Evolutionary conservation across 2,329 filamentous ascomycete genomes (phyloP).

Genomic region (Dothidotthia symphoricarpi): DNA sequence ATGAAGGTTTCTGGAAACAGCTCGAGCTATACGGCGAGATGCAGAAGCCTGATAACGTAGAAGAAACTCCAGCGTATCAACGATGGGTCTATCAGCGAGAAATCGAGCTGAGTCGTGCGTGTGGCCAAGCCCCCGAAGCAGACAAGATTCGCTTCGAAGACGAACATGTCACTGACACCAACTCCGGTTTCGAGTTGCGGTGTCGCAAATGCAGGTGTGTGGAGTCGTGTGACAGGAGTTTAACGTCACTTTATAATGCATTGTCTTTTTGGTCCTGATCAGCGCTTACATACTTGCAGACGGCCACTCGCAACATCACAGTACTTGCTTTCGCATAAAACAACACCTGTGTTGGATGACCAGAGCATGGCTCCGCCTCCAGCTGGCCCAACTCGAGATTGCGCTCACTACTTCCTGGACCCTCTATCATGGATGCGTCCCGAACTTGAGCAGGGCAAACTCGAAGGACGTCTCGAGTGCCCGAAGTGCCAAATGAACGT

Average conservation of each 20-base stretch:
- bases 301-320: conserved; percentile 61
- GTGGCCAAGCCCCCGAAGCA: conserved; percentile 73
- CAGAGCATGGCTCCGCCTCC: conserved; percentile 11
- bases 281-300: conserved; percentile 43
- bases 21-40: conserved; percentile 84
- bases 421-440: conserved; percentile 93
- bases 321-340: conserved; percentile 66
- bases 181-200: conserved; percentile 62
- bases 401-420: conserved; percentile 87
- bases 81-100: conserved; percentile 69
- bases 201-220: conserved; percentile 86
- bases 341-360: conserved; percentile 23
- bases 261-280: conserved; percentile 10
- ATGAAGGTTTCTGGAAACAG: conserved; percentile 87
- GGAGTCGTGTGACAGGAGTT: conserved; percentile 7
- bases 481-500: conserved; percentile 82
- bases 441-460: conserved; percentile 74
- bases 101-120: conserved; percentile 65
- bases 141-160: conserved; percentile 80
- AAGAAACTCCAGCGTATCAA: conserved; percentile 73
- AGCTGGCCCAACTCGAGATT: conserved; percentile 45
- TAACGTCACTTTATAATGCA: conserved; percentile 7
- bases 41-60: conserved; percentile 70
- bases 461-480: conserved; percentile 83
- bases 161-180: conserved; percentile 50